Base-by-base conservation (phyloP, 73 alveolate species). In the Paraurostyla sp. region DNA sequence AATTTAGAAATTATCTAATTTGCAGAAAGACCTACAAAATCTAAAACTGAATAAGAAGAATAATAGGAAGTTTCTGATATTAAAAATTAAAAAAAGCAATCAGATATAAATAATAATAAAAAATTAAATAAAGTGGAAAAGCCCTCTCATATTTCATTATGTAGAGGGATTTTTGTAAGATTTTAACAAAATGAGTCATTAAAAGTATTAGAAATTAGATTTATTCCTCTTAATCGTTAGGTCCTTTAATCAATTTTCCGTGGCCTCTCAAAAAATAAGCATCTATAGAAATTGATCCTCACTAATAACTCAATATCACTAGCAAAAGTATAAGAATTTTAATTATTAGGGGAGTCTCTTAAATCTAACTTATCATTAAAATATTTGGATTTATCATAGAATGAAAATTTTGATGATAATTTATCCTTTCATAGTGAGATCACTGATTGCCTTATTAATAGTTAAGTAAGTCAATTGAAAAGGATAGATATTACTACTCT, bases 171-270 rank as follows among this genome's bases (percentile, higher is more conserved):
- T 22, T 73, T 43, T 33, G 3, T 48, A 9, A 73, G 71, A 30
- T 29, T 73, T 7, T 25, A 43, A 25, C 27, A 43, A 25, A 73
- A 78, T 54, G 65, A 36, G 22, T 20, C 80, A 2, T 23, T 78
- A 7, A 78, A 54, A 54, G 0, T 43, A 38, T 60, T 78, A n/a
- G 89, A 78, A 51, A 50, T 78, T 1, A 49, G 89, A 42, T 78
- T 32, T 27, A 13, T 54, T 18, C 9, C 40, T n/a, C 78, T 78
- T 2, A 54, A 40, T 22, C 49, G 89, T 22, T 4, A 51, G 4
- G 22, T 78, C 7, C 9, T 78, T 0, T 43, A 52, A 52, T 76
- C 89, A 16, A 46, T 78, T 40, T 78, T 78, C 32, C 49, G 40
- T 36, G 89, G 89, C 16, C 58, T 78, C 18, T 4, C 6, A 2